Evolutionary conservation across 2,329 filamentous ascomycete species (phyloP).

Genomic region (Macrophomina phaseolina): DNA sequence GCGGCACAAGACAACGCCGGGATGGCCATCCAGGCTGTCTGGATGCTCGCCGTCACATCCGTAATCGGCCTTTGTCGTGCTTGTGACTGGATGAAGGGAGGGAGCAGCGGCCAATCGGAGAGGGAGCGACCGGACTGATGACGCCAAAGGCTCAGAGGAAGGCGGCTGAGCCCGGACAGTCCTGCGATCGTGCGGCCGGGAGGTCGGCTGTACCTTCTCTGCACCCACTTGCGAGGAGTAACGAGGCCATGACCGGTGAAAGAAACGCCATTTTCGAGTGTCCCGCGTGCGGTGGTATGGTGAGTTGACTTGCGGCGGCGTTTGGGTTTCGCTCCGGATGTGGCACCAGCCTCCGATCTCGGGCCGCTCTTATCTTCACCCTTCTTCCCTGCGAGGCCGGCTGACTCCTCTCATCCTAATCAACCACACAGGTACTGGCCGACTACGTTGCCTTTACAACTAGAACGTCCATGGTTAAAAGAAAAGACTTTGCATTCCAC

Average conservation of each 20-base stretch:
- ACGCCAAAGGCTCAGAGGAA: background rate
- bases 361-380: conserved; percentile 2
- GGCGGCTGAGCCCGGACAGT: conserved; percentile 10
- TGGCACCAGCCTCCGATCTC: background rate
- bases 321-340: background rate
- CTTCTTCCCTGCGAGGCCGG: no score
- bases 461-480: no score
- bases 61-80: conserved; percentile 6
- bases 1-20: conserved; percentile 7
- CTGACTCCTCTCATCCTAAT: no score
- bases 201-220: conserved; percentile 17
- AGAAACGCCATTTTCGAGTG: background rate
- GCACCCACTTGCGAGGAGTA: background rate
- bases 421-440: no score
- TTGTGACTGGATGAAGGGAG: conserved; percentile 11
- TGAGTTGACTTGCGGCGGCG: background rate
- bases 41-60: background rate
- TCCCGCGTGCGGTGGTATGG: background rate
- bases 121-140: background rate
- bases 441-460: no score
- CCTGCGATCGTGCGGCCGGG: conserved; percentile 11
- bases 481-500: no score
- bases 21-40: background rate
- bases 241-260: background rate
- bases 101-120: conserved; percentile 9